Evolutionary conservation across 768 basidiomycete species (phyloP), one percentile per base, ranked within the genome.

Genomic region (Wakefieldia striispora): DNA sequence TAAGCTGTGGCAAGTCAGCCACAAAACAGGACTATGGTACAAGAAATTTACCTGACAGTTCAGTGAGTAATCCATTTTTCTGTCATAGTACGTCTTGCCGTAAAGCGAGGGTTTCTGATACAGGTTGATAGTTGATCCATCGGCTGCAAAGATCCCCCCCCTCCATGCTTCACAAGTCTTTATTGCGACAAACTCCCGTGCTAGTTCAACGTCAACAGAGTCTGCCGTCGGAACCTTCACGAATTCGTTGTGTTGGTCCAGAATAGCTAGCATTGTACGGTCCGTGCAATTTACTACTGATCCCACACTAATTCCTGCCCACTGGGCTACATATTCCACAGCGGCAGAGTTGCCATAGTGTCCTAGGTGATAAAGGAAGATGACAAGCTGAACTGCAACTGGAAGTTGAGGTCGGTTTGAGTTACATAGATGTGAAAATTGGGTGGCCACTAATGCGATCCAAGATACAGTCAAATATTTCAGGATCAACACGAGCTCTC

Each of bases 91-190:
- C 1, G 17, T 47, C 1, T 57, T 24, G 3, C 40, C 20, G 21
- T 49, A 51, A 2, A 36, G 17, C 3, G 34, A 6, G 1, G 36
- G 47, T 16, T 54, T 55, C 12, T 44, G 16, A 45, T 57, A 65
- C 2, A 55, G 16, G 4, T 57, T 49, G 12, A 57, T 24, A 0
- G 36, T 23, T 7, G 72, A 73, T 2, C 74, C 73, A 59, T 76
- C 72, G 33, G 70, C 69, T 26, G 70, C 49, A 36, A 65, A 66
- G 60, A 66, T 74, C 0, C 74, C 70, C 43, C 69, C 29, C 1
- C 63, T 40, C 73, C 72, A 77, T 9, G 16, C 24, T 2, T 1
- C 3, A 24, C 43, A 48, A 7, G 47, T 11, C 13, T 11, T 31
- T 3, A 6, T 13, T 26, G 49, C 50, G 0, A 40, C 17, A 5